These are phyloP conservation scores for Psilocybe sp. DNA, from an alignment of 768 basidiomycete species.

Conservation along the genomic window DNA sequence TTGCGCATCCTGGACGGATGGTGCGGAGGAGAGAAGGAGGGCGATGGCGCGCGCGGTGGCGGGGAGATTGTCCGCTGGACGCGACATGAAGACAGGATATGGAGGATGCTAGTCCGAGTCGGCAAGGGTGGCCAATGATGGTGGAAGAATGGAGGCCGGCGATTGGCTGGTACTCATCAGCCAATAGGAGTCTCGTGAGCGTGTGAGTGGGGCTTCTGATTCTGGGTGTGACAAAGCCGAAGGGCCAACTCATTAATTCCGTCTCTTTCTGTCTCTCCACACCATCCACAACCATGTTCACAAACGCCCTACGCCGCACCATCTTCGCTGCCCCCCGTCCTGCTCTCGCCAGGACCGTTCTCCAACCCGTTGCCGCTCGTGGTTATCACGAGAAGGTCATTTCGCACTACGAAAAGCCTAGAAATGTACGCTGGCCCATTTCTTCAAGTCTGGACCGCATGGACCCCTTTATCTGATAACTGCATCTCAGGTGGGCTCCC, in stretches of 20 bases:
- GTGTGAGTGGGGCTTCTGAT: conserved; percentile 10
- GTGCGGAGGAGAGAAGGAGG: conserved; percentile 77
- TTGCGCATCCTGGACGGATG: conserved; percentile 82
- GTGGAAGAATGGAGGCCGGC: conserved; percentile 5
- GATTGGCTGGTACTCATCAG: conserved; percentile 12
- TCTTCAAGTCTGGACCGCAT: conserved; percentile 28
- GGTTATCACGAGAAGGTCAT: conserved; percentile 96
- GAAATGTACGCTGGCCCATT: conserved; percentile 72
- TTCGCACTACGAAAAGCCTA: conserved; percentile 94
- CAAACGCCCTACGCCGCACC: conserved; percentile 54
- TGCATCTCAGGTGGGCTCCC: conserved; percentile 80
- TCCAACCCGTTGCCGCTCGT: conserved; percentile 57
- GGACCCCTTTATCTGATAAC: conserved; percentile 56
- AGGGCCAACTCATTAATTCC: background rate
- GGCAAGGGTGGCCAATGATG: background rate
- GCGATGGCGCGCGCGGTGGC: conserved; percentile 84
- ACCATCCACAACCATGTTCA: conserved; percentile 61
- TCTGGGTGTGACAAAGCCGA: conserved; percentile 9
- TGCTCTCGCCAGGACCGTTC: conserved; percentile 31
- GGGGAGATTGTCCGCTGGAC: conserved; percentile 67
- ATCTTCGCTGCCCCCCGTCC: conserved; percentile 47
- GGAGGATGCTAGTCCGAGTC: background rate
- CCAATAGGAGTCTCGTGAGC: conserved; percentile 12
- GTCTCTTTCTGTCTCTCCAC: conserved; percentile 10
- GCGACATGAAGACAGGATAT: conserved; percentile 32